These are phyloP conservation scores for Backusella westeae DNA, from an alignment of 192 early-diverging fungal species.

Conservation along the genomic window DNA sequence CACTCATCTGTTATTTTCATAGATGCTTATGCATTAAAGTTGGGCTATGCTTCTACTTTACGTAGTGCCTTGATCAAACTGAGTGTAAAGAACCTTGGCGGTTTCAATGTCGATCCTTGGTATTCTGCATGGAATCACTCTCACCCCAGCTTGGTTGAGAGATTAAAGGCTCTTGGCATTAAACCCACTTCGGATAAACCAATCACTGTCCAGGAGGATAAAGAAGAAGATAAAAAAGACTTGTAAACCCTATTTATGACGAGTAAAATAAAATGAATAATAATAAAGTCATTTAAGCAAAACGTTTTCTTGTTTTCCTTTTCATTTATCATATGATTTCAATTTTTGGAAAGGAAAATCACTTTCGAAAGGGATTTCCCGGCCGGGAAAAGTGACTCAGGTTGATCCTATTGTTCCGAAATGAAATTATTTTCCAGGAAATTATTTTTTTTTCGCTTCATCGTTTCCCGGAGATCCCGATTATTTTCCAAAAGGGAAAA, in stretches of 20 bases:
- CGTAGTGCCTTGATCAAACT: conserved; percentile 84
- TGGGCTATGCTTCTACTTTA: conserved; percentile 75
- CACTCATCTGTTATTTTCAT: not conserved
- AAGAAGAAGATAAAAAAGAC: conserved; percentile 4
- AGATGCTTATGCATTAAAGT: conserved; percentile 83
- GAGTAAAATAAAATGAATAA: not conserved
- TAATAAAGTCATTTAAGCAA: not conserved
- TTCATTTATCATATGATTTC: not conserved
- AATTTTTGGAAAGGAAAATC: not conserved
- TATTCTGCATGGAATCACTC: conserved; percentile 92
- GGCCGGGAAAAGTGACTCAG: not conserved
- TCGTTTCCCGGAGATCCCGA: not conserved
- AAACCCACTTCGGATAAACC: conserved; percentile 25
- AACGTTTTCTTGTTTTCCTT: not conserved
- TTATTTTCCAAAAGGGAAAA: not conserved
- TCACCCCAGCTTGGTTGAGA: conserved; percentile 90
- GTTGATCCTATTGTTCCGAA: not conserved
- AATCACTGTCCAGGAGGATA: not conserved
- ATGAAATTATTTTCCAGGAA: not conserved
- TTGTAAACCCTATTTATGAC: not conserved
- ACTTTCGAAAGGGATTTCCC: not conserved
- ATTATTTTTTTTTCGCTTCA: not conserved
- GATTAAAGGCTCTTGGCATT: conserved; percentile 61
- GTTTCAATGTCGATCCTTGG: conserved; percentile 81
- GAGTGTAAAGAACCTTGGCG: conserved; percentile 84